Percentiles rank a stretch among this genome's conserved stretches.
Conservation (phyloP, 345 rosid species). For the Syzygium oleosum region DNA sequence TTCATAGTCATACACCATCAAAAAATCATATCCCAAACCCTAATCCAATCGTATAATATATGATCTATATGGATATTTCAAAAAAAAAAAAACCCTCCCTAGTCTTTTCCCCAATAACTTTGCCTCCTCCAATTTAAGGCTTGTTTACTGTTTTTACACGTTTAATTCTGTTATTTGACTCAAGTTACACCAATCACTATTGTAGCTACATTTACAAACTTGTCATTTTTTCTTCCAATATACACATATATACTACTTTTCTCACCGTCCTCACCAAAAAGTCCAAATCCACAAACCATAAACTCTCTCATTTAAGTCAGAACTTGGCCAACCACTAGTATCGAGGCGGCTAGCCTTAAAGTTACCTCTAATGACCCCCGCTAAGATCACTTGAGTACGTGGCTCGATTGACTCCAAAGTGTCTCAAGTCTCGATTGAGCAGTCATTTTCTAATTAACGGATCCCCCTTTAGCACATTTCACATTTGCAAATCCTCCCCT, state of each 20-base stretch:
- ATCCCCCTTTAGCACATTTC: neutral
- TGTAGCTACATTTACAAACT: neutral
- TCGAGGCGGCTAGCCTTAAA: neutral
- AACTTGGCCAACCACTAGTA: neutral
- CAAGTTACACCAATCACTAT: neutral
- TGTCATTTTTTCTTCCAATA: neutral
- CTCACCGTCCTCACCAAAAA: neutral
- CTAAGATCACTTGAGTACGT: neutral
- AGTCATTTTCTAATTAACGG: neutral
- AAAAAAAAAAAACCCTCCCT: neutral
- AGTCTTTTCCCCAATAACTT: neutral
- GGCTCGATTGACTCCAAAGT: neutral
- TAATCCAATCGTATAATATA: neutral
- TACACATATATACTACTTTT: neutral
- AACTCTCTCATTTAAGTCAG: neutral
- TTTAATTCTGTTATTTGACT: neutral
- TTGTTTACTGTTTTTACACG: neutral
- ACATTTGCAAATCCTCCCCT: neutral
- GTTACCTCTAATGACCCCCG: neutral
- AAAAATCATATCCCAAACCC: neutral
- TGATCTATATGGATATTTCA: neutral
- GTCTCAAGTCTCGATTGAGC: neutral
- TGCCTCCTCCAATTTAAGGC: neutral
- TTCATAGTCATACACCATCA: neutral
- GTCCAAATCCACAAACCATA: neutral